These are phyloP conservation scores for Ogataea nonfermentans DNA, from an alignment of 805 yeast species.

Conservation along the genomic window DNA sequence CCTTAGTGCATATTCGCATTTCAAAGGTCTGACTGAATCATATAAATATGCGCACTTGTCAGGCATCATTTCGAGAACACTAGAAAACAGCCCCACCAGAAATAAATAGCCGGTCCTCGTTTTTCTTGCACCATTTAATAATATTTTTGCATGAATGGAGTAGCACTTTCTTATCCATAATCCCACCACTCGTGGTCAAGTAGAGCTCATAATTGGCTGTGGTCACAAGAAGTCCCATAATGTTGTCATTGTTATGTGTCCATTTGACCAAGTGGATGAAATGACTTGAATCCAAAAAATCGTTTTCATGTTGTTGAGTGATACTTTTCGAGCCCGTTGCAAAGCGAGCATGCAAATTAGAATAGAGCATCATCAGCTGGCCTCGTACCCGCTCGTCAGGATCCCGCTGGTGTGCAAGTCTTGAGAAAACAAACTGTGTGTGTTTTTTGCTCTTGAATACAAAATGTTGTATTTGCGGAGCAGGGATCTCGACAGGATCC, in stretches of 20 bases:
- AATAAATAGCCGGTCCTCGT: constrained; percentile 69
- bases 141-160: constrained; percentile 61
- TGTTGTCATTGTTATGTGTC: constrained; percentile 24
- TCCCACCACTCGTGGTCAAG: constrained; percentile 54
- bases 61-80: not conserved
- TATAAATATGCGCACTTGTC: constrained; percentile 47
- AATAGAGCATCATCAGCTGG: constrained; percentile 31
- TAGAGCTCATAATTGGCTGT: constrained; percentile 56
- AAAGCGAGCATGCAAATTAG: constrained; percentile 23
- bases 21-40: constrained; percentile 56
- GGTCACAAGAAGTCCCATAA: constrained; percentile 29
- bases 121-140: constrained; percentile 71
- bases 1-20: constrained; percentile 72
- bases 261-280: constrained; percentile 28
- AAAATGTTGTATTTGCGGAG: constrained; percentile 69
- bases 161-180: constrained; percentile 53
- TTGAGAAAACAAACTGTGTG: constrained; percentile 55
- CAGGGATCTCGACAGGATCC: constrained; percentile 51
- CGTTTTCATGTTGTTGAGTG: constrained; percentile 9
- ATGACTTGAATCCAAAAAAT: constrained; percentile 20
- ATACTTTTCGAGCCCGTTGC: constrained; percentile 11
- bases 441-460: constrained; percentile 68
- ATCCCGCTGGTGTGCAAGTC: constrained; percentile 20
- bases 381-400: constrained; percentile 20
- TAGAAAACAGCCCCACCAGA: constrained; percentile 69